phyloP scores from a whole-genome alignment of 371 early-diverging fungal species.

The Umbelopsis sp. region DNA sequence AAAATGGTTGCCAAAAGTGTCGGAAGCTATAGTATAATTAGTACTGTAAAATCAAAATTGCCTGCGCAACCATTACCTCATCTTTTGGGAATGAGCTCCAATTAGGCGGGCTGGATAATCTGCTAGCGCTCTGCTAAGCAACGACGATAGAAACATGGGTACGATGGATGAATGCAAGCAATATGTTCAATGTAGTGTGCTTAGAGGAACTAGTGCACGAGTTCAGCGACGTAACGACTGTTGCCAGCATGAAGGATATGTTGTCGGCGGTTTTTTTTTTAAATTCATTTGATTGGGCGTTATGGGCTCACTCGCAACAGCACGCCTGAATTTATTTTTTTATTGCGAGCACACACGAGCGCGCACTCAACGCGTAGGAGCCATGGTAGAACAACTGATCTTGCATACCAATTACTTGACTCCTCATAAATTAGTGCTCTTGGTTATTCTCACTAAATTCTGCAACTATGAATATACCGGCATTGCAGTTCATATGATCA shows the following conservation, averaged over 20 bases:
- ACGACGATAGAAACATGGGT: no score
- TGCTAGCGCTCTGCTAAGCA: no score
- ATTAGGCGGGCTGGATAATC: no score
- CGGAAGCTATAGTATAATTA: not conserved
- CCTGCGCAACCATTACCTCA: constrained; percentile 18
- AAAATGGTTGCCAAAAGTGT: not conserved
- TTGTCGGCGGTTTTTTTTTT: no score
- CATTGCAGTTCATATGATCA: constrained; percentile 12
- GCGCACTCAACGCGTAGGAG: not conserved
- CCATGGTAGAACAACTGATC: constrained; percentile 11
- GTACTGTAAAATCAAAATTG: constrained; percentile 12
- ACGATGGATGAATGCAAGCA: no score
- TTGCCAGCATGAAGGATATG: no score
- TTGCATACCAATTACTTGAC: constrained; percentile 16
- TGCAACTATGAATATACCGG: constrained; percentile 16
- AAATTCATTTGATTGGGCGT: no score
- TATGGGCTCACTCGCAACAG: no score
- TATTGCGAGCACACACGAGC: not conserved
- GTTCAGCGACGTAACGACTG: no score
- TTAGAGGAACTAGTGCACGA: no score
- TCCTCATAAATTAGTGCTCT: constrained; percentile 1
- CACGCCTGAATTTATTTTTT: not conserved
- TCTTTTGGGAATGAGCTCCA: not conserved
- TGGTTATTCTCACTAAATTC: constrained; percentile 15
- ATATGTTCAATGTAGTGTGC: no score